Base-by-base conservation (phyloP, 371 early-diverging fungal species). In the Sporodiniella umbellata region DNA sequence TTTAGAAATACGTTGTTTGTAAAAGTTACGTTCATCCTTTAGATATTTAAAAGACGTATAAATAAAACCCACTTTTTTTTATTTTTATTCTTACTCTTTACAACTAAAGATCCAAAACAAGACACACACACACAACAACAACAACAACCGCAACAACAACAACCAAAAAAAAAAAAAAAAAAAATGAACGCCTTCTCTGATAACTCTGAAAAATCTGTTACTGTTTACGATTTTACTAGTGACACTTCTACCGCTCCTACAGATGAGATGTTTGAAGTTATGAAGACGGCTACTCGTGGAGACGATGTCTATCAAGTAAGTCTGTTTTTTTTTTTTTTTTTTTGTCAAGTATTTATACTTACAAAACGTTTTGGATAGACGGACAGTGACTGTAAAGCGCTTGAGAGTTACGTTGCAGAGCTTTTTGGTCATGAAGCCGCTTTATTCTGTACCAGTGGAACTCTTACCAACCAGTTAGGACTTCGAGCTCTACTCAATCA, bases 241-340 rank as follows among this genome's bases (percentile, higher is more conserved):
- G 86, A 86, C 42, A 86, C 86, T 5, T 89, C 92, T 3, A 96
- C 96, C 7, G 71, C 66, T 21, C 95, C 96, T 12, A 91, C 92
- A 0, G 68, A 72, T 19, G 87, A 74, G 12, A 95, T 96, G 95
- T 83, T 85, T 53, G 73, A 81, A 6, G 78, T 83, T 15, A 93
- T 95, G 93, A 69, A 80, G 42, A 31, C 56, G 7, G 86, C 92
- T 2, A 73, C 79, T 0, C 81, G 87, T 14, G 93, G 93, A 12
- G 96, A 95, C 63, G 94, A 95, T 70, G 94, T 95, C 4, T 91
- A 79, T 50, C 78, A 72, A 30, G 91, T 85, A 65, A 60, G 53
- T 17, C 5, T 24, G 10, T 7, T 30, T 23, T 43, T 33, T 31
- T 46, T 46, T 46, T 22, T 19, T 31, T 25, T 19, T 30, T 33